Evolutionary conservation across 176 grass and related monocot genomes (phyloP).

Genomic region (Puccinellia tenuiflora): DNA sequence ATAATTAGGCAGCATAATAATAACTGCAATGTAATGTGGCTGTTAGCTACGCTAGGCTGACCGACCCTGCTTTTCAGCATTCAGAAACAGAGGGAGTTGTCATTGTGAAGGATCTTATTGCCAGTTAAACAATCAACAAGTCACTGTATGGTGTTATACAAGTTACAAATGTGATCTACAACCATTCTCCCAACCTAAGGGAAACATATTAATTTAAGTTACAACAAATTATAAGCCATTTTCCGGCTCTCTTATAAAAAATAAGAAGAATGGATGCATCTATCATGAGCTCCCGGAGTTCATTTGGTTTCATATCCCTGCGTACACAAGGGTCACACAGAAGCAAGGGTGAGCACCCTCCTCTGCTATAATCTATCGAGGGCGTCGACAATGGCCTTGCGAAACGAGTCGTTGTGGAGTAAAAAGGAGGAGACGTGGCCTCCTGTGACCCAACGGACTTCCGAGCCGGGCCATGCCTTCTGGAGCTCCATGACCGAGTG

Average conservation of each 20-base stretch:
- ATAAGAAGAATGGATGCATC: background rate
- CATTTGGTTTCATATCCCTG: background rate
- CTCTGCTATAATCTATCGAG: conserved; percentile 55
- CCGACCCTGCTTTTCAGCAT: background rate
- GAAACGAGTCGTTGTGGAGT: conserved; percentile 78
- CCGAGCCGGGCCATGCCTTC: conserved; percentile 83
- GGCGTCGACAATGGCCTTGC: conserved; percentile 79
- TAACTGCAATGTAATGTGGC: background rate
- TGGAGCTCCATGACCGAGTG: conserved; percentile 92
- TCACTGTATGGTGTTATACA: background rate
- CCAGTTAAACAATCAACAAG: background rate
- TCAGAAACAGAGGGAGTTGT: background rate
- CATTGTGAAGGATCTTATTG: background rate
- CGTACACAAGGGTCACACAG: conserved; percentile 5
- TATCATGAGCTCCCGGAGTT: background rate
- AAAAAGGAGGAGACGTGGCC: conserved; percentile 91
- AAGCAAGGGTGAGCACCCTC: background rate
- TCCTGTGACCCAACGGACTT: conserved; percentile 85
- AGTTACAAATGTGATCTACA: conserved; percentile 14
- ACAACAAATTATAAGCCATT: conserved; percentile 5
- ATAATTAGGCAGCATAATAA: background rate
- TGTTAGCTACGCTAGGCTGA: background rate
- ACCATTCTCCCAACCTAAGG: background rate
- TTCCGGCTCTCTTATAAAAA: background rate
- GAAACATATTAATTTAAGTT: background rate